Conservation (phyloP, 371 early-diverging fungal species). For the Rhizomucor pusillus region DNA sequence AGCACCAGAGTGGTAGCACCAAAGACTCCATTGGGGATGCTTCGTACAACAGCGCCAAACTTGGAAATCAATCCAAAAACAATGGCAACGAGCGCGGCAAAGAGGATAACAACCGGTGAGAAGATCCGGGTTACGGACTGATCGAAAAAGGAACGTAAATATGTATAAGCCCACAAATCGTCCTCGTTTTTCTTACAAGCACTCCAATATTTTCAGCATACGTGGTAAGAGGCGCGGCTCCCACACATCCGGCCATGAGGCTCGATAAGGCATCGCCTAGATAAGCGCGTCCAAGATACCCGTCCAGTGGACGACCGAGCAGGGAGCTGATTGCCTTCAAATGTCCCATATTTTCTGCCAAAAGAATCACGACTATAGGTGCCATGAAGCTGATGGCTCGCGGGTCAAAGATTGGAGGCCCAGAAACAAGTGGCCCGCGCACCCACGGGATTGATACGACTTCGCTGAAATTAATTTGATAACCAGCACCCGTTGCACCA, state of each 20-base stretch:
- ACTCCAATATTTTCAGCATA: slow-evolving; percentile 60
- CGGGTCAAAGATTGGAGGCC: slow-evolving; percentile 26
- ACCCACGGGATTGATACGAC: slow-evolving; percentile 23
- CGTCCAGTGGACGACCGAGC: slow-evolving; percentile 43
- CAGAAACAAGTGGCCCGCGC: slow-evolving; percentile 10
- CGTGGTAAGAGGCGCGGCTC: slow-evolving; percentile 54
- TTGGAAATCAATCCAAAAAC: slow-evolving; percentile 56
- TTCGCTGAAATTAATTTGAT: slow-evolving; percentile 45
- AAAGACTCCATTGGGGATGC: slow-evolving; percentile 58
- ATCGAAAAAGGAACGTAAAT: neutral
- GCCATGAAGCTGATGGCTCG: slow-evolving; percentile 53
- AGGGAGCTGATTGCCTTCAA: slow-evolving; percentile 56
- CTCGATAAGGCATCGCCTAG: slow-evolving; percentile 59
- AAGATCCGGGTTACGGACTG: slow-evolving; percentile 52
- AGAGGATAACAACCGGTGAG: slow-evolving; percentile 51
- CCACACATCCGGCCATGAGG: slow-evolving; percentile 48
- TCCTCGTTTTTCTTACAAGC: slow-evolving; percentile 22
- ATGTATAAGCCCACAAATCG: neutral
- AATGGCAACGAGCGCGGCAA: slow-evolving; percentile 56
- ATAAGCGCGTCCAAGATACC: slow-evolving; percentile 52
- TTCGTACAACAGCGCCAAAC: slow-evolving; percentile 56
- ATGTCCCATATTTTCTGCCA: slow-evolving; percentile 61
- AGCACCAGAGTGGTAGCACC: slow-evolving; percentile 57
- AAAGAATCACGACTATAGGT: slow-evolving; percentile 50
- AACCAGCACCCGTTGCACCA: slow-evolving; percentile 38